Evolutionary conservation across 1,284 basidiomycete genomes (phyloP), one percentile per base, ranked within the genome.

Genomic region (Veloporphyrellus conicus): DNA sequence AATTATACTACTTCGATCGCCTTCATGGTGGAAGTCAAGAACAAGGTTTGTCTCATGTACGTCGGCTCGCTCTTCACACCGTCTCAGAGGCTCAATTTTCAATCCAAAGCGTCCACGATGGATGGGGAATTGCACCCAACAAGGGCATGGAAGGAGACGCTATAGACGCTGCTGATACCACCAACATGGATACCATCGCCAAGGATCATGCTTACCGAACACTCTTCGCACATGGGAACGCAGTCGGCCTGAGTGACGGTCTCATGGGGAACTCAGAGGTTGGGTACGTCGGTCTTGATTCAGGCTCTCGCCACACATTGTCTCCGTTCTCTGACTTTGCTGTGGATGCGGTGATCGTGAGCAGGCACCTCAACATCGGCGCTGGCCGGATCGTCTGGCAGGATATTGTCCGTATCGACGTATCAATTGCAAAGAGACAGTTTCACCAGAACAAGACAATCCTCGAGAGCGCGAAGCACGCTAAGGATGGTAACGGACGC

Each of bases 261-360:
- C 78, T 95, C 41, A 95, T 95, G 92, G 92, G 92, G 19, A 94
- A 95, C 74, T 93, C 90, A 6, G 92, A 94, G 71, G 92, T 94
- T 54, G 92, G 92, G 89, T 92, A 60, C 54, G 83, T 70, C 11
- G 18, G 23, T 37, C 12, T 41, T 22, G 14, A 15, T 35, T 33
- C 29, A 16, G 23, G 23, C 23, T 25, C 8, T 4, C 8, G 8
- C 23, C 4, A 8, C 23, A 2, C 23, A 14, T n/a, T 29, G 5
- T 35, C 12, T 25, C 1, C 15, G 20, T 27, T 43, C 4, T 34
- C 31, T 51, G 33, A 50, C 18, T 6, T 25, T 25, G 4, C 27
- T 15, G 2, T 18, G 23, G 16, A 25, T 23, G 6, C 15, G 20
- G 2, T 15, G 45, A 22, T 45, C 41, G 3, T 19, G 15, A 35